A percentile compares a stretch with the other conserved stretches of the same genome.
These are phyloP conservation scores for Verticillium nonalfalfae DNA, from an alignment of 2,329 filamentous ascomycete species.

Conservation along the genomic window DNA sequence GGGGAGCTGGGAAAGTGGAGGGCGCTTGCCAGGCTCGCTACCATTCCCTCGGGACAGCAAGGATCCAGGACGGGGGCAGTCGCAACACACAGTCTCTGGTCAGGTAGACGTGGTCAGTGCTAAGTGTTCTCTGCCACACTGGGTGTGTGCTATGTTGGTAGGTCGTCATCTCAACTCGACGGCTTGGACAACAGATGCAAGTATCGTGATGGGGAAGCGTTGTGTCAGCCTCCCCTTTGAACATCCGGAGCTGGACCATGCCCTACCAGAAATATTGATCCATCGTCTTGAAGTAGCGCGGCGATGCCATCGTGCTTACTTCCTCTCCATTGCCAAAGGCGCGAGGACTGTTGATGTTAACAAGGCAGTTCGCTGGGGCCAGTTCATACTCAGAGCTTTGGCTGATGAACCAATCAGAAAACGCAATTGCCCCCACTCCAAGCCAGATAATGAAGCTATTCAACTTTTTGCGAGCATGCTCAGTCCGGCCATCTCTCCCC, in stretches of 20 bases:
- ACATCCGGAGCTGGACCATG: too few species aligned
- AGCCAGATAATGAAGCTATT: not conserved
- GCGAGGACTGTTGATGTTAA: too few species aligned
- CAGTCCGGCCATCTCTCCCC: not conserved
- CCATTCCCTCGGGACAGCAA: not conserved
- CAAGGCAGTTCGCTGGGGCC: too few species aligned
- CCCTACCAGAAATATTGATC: too few species aligned
- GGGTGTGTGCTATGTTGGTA: not conserved
- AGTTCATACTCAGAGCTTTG: not conserved
- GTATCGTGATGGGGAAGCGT: too few species aligned
- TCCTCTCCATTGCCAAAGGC: too few species aligned
- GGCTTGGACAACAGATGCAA: too few species aligned
- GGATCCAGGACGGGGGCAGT: not conserved
- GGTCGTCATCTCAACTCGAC: not conserved
- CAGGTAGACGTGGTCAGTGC: not conserved
- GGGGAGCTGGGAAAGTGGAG: not conserved
- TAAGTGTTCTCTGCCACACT: not conserved
- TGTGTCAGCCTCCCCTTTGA: too few species aligned
- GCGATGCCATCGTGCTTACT: not conserved
- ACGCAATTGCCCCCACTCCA: not conserved
- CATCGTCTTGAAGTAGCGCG: too few species aligned
- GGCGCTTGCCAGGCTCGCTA: not conserved
- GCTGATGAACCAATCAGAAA: not conserved
- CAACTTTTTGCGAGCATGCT: not conserved
- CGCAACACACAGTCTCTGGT: not conserved